Evolutionary conservation across 768 basidiomycete genomes (phyloP).

Genomic region (Auriculariales sp.): DNA sequence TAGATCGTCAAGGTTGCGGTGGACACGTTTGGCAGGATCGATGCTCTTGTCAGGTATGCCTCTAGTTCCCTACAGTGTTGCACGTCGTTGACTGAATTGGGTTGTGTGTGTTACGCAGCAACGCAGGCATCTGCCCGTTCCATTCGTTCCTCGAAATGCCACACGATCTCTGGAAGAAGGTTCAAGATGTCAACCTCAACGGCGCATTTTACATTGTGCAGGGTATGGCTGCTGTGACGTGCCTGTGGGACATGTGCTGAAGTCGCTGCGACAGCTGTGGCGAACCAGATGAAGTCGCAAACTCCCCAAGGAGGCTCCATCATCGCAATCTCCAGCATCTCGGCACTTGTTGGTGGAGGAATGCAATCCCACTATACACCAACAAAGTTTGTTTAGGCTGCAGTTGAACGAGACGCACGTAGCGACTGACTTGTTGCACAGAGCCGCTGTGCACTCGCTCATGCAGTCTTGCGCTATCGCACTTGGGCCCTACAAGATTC

Average conservation of each 20-base stretch:
- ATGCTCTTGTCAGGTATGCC: slow-evolving; percentile 19
- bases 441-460: slow-evolving; percentile 55
- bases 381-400: not conserved
- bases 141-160: slow-evolving; percentile 62
- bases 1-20: slow-evolving; percentile 52
- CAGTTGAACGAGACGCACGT: not conserved
- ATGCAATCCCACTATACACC: not conserved
- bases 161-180: slow-evolving; percentile 44
- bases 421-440: slow-evolving; percentile 73
- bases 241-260: not conserved
- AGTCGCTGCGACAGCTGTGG: slow-evolving; percentile 31
- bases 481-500: slow-evolving; percentile 60
- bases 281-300: slow-evolving; percentile 60
- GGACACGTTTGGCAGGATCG: slow-evolving; percentile 46
- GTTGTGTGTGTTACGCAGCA: slow-evolving; percentile 41
- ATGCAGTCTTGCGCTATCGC: slow-evolving; percentile 74
- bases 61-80: not conserved
- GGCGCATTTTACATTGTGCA: slow-evolving; percentile 61
- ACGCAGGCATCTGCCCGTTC: slow-evolving; percentile 64
- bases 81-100: slow-evolving; percentile 4
- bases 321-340: slow-evolving; percentile 66
- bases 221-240: slow-evolving; percentile 20
- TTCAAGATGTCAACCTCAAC: slow-evolving; percentile 59
- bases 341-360: slow-evolving; percentile 60
- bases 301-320: slow-evolving; percentile 58